A percentile compares a stretch with the other conserved stretches of the same genome.
phyloP scores from a whole-genome alignment of 192 early-diverging fungal species.

The Coemansia sp. region DNA sequence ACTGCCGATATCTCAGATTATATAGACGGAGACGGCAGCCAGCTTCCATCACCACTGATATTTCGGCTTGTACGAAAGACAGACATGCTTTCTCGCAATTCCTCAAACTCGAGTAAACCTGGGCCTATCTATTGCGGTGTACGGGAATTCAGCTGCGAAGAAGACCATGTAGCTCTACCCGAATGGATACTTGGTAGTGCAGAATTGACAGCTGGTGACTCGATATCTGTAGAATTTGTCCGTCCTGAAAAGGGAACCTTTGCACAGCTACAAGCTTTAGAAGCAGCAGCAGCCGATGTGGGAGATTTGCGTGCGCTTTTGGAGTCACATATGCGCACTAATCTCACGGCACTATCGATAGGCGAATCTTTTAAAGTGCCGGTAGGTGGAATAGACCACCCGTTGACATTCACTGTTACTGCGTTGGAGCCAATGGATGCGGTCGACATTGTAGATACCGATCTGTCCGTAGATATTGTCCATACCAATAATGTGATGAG shows the following conservation, averaged over 20 bases:
- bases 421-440: conserved; percentile 66
- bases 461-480: conserved; percentile 77
- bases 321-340: conserved; percentile 63
- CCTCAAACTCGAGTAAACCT: neutral
- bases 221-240: conserved; percentile 57
- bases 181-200: conserved; percentile 56
- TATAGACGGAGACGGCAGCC: conserved; percentile 2
- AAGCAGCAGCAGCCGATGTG: neutral
- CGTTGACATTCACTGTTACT: conserved; percentile 58
- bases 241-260: conserved; percentile 63
- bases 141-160: conserved; percentile 66
- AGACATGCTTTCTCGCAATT: neutral
- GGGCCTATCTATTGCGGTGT: conserved; percentile 56
- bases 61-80: conserved; percentile 16
- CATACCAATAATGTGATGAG: conserved; percentile 19
- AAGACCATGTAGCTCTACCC: conserved; percentile 53
- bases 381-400: conserved; percentile 49
- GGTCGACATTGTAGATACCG: conserved; percentile 72
- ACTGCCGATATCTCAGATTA: neutral
- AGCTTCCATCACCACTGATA: conserved; percentile 38
- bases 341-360: conserved; percentile 66
- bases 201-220: conserved; percentile 40
- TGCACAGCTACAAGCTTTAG: conserved; percentile 61
- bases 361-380: conserved; percentile 63
- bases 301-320: conserved; percentile 57